phyloP scores from a whole-genome alignment of 805 yeast genomes.

The Yarrowia alimentaria region DNA sequence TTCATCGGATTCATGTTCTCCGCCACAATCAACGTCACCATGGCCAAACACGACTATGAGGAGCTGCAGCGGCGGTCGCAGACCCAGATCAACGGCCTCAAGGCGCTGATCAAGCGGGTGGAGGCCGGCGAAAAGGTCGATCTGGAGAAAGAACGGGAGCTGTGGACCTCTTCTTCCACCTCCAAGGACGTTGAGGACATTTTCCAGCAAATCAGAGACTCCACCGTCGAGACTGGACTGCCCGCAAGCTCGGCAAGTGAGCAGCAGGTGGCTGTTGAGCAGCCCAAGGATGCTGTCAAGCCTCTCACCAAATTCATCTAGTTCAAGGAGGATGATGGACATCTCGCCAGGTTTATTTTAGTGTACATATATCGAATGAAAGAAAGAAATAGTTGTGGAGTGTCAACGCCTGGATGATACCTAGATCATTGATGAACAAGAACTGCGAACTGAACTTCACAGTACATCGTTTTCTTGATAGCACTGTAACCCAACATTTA shows the following conservation, averaged over 20 bases:
- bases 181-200: constrained; percentile 19
- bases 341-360: no score
- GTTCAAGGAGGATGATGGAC: no score
- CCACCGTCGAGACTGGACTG: constrained; percentile 14
- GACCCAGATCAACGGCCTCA: constrained; percentile 43
- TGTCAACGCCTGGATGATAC: no score
- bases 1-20: constrained; percentile 49
- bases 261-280: background rate
- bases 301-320: constrained; percentile 12
- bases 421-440: no score
- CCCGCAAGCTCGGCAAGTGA: no score
- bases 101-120: constrained; percentile 44
- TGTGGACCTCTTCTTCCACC: constrained; percentile 29
- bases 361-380: no score
- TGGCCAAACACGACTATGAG: constrained; percentile 43
- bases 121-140: constrained; percentile 45
- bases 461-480: no score
- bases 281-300: background rate
- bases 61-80: constrained; percentile 44
- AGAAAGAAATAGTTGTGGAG: no score
- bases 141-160: constrained; percentile 44
- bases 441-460: no score
- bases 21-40: constrained; percentile 48
- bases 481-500: no score
- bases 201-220: constrained; percentile 17